A percentile compares a stretch with the other conserved stretches of the same genome.
Conservation (phyloP, 352 stramenopile species). For the Pythium rhizo-oryzae region DNA sequence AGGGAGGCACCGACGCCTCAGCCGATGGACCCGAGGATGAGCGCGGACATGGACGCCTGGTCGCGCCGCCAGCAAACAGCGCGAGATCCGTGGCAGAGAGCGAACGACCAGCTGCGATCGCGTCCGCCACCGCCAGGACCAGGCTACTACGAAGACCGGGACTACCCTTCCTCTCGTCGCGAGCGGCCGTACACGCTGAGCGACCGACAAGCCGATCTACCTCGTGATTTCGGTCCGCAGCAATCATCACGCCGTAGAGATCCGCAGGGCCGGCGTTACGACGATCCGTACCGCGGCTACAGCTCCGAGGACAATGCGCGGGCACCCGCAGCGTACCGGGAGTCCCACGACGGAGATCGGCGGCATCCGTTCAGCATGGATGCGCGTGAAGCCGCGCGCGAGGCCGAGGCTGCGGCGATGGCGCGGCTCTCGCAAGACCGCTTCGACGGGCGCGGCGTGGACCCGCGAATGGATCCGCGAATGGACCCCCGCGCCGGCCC, state of each 20-base stretch:
- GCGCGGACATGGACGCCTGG: not conserved
- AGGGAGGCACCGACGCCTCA: not conserved
- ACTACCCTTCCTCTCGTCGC: not conserved
- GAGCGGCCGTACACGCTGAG: not conserved
- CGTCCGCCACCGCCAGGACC: not conserved
- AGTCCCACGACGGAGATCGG: not conserved
- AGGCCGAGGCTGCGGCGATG: not conserved
- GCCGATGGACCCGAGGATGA: not conserved
- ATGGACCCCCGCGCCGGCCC: not conserved
- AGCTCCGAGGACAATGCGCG: too few relatives aligned
- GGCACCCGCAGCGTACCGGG: not conserved
- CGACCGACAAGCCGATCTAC: not conserved
- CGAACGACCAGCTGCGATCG: not conserved
- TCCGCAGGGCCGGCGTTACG: too few relatives aligned
- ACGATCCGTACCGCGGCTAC: too few relatives aligned
- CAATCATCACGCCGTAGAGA: too few relatives aligned
- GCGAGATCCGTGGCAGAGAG: not conserved
- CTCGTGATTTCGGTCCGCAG: too few relatives aligned
- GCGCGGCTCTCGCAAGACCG: not conserved
- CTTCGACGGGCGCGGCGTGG: not conserved
- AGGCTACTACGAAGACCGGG: not conserved
- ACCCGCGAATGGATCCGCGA: conserved; percentile 7
- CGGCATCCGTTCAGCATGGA: not conserved
- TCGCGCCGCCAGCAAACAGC: not conserved
- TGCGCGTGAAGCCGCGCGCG: not conserved